phyloP scores from a whole-genome alignment of 2,329 filamentous ascomycete species.

The Colletotrichum salicis region DNA sequence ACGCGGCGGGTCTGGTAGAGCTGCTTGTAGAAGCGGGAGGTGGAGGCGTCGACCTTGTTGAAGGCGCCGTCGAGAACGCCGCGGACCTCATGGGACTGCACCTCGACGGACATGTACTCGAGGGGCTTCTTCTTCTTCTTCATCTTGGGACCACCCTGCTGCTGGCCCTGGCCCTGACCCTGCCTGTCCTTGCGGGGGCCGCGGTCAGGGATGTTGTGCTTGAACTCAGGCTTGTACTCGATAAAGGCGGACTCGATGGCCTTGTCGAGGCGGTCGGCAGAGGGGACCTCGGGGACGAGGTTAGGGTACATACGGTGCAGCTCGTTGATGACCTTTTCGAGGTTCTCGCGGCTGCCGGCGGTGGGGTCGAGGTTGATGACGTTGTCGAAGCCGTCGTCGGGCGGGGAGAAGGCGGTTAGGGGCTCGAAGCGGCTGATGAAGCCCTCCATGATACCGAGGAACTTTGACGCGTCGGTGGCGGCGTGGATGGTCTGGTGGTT shows the following conservation, averaged over 20 bases:
- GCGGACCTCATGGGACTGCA: conserved; percentile 55
- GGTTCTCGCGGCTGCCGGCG: conserved; percentile 81
- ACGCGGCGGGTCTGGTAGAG: conserved; percentile 79
- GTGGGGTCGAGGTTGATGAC: conserved; percentile 86
- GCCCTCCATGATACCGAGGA: conserved; percentile 92
- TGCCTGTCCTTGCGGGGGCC: conserved; percentile 50
- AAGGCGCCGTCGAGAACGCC: conserved; percentile 78
- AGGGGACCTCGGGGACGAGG: conserved; percentile 77
- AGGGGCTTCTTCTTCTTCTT: conserved; percentile 61
- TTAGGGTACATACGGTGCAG: conserved; percentile 83
- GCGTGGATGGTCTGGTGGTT: conserved; percentile 99
- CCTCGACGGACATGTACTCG: conserved; percentile 67
- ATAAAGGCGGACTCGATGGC: conserved; percentile 81
- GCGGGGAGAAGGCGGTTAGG: conserved; percentile 71
- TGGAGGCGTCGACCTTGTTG: conserved; percentile 51
- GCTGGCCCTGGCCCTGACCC: conserved; percentile 24
- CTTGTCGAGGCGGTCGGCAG: conserved; percentile 77
- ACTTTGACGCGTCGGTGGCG: conserved; percentile 76
- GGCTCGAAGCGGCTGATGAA: conserved; percentile 90
- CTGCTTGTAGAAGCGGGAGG: conserved; percentile 77
- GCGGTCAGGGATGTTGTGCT: conserved; percentile 76
- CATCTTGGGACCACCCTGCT: conserved; percentile 43
- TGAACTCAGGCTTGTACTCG: conserved; percentile 80
- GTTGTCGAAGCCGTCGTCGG: conserved; percentile 84
- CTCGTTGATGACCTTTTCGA: conserved; percentile 79